A percentile compares a stretch with the other conserved stretches of the same genome.
phyloP scores from a whole-genome alignment of 2,329 filamentous ascomycete genomes.

The Botrytis medusae region DNA sequence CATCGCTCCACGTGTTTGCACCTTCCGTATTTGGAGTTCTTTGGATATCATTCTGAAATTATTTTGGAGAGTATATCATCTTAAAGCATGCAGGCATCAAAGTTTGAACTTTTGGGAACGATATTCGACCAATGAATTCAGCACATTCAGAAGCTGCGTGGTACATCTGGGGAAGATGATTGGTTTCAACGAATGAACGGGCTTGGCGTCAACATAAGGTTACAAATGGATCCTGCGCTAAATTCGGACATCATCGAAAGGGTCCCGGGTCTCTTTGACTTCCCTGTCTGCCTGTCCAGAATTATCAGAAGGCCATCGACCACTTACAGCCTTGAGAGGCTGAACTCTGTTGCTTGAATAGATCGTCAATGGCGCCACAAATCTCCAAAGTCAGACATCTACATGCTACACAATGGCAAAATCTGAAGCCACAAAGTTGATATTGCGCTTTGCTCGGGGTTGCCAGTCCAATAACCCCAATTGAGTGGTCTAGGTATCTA shows the following conservation, averaged over 20 bases:
- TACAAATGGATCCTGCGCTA: not conserved
- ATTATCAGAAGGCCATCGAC: not conserved
- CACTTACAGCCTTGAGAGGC: not conserved
- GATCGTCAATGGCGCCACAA: slow-evolving; percentile 2
- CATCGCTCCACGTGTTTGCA: slow-evolving; percentile 1
- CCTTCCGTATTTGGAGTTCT: not conserved
- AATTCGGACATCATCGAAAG: not conserved
- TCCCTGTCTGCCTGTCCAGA: not conserved
- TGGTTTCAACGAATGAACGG: slow-evolving; percentile 11
- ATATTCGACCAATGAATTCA: not conserved
- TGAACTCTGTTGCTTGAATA: not conserved
- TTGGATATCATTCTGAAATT: not conserved
- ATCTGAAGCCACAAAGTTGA: not conserved
- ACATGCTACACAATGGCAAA: slow-evolving; percentile 10
- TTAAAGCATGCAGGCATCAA: not conserved
- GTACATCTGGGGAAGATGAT: slow-evolving; percentile 8
- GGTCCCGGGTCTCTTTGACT: not conserved
- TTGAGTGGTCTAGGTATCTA: not conserved
- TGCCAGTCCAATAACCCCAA: not conserved
- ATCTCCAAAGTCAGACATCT: slow-evolving; percentile 8
- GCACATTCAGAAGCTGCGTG: slow-evolving; percentile 5
- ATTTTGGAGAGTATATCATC: not conserved
- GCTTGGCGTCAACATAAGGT: slow-evolving; percentile 1
- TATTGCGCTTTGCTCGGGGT: not conserved
- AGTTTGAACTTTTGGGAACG: not conserved